Evolutionary conservation across 306 rosid species (phyloP).

Genomic region (Canavalia ensiformis): DNA sequence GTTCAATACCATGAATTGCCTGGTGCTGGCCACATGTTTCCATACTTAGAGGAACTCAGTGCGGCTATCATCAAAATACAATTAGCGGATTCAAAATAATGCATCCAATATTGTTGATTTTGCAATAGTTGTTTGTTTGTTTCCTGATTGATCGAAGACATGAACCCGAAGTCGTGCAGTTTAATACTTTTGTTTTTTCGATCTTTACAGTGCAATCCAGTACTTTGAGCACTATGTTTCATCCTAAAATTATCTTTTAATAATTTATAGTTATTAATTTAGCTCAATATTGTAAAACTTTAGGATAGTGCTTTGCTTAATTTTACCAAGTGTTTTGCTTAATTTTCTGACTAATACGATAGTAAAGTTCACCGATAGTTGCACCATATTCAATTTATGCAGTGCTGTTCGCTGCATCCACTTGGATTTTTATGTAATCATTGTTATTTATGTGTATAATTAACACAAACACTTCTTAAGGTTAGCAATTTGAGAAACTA

Average conservation of each 20-base stretch:
- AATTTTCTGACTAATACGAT: constrained; percentile 8
- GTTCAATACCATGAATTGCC: constrained; percentile 75
- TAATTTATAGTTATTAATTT: too few species aligned
- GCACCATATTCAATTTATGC: constrained; percentile 45
- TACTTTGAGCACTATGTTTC: too few species aligned
- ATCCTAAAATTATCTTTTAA: too few species aligned
- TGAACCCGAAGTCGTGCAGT: not conserved
- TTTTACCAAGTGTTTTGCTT: constrained; percentile 29
- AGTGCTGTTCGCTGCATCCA: constrained; percentile 46
- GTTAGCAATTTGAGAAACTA: constrained; percentile 41
- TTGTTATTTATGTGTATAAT: constrained; percentile 66
- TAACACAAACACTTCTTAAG: constrained; percentile 62
- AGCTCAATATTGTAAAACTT: too few species aligned
- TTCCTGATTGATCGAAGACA: not conserved
- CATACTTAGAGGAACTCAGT: constrained; percentile 36
- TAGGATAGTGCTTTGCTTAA: too few species aligned
- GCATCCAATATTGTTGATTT: not conserved
- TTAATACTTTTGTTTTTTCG: too few species aligned
- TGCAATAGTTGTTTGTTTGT: not conserved
- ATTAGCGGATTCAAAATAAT: constrained; percentile 44
- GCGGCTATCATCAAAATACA: constrained; percentile 54
- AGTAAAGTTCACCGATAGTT: constrained; percentile 45
- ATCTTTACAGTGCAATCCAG: too few species aligned
- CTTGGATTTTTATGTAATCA: constrained; percentile 60
- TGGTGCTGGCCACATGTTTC: constrained; percentile 73